Base-by-base conservation (phyloP, 352 stramenopile genomes). In the Phytophthora quininea region DNA sequence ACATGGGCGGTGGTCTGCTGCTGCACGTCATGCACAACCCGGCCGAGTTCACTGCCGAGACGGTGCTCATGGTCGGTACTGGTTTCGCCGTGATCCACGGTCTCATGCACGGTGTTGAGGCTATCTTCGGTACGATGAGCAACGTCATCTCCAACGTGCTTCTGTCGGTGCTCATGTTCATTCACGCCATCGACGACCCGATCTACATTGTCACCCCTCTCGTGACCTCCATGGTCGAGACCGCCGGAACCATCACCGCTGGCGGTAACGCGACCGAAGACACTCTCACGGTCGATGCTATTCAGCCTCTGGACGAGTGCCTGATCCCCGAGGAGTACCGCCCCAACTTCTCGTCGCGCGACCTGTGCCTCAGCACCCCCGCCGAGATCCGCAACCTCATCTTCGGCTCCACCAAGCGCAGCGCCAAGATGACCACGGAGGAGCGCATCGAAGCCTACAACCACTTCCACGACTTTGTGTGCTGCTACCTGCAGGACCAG, bases 381-480 rank as follows among this genome's bases (percentile, higher is more conserved):
- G 14, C 2, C 14, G 43, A 49, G 15, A 49, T 49, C 15, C 43
- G 43, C 43, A 27, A 49, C 3, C 43, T 49, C 15, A 49, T 49
- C 43, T 49, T 49, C 43, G 43, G 43, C 43, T 29, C 43, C 14
- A 29, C 43, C 43, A 19, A 27, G 43, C 43, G 43, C 43, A 29
- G 14, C 19, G 43, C 43, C 3, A 49, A 49, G 43, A 49, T 49
- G 43, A 24, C 15, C 14, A 5, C 24, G 19, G 14, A 49, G 43
- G 43, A 49, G 14, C 43, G 43, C 10, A 29, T 49, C 29, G 43
- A 2, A 29, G 43, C 43, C 10, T 49, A 49, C 43, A 49, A 49
- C 43, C 43, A 49, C 43, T 49, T 49, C 15, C 43, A 49, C 43
- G 43, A 49, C 43, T 49, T 49, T 24, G 43, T 49, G 43, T 49